phyloP scores from a whole-genome alignment of 108 stramenopile species.

The Cyclostephanos tholiformis region DNA sequence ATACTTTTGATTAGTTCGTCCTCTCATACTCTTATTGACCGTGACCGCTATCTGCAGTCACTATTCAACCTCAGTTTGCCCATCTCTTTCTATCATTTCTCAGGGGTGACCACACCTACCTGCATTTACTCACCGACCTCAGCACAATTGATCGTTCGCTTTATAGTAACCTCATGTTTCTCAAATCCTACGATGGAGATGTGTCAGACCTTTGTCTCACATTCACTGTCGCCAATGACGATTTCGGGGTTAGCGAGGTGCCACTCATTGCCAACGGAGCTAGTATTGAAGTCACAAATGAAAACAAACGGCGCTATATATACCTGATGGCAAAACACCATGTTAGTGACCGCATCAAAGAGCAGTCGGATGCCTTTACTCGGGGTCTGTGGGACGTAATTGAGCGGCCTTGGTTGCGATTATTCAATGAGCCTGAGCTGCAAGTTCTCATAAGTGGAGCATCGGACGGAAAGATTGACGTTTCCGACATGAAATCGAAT shows the following conservation, averaged over 20 bases:
- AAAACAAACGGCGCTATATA: conserved; percentile 79
- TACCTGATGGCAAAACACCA: conserved; percentile 94
- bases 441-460: conserved; percentile 93
- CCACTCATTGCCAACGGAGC: conserved; percentile 89
- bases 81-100: conserved; percentile 95
- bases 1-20: background rate
- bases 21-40: background rate
- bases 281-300: conserved; percentile 81
- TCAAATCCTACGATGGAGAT: conserved; percentile 94
- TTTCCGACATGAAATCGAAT: conserved; percentile 90
- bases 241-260: conserved; percentile 85
- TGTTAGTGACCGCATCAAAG: conserved; percentile 87
- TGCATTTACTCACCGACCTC: conserved; percentile 89
- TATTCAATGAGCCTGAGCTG: conserved; percentile 96
- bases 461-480: conserved; percentile 85
- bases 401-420: conserved; percentile 82
- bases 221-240: conserved; percentile 90
- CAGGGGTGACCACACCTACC: conserved; percentile 89
- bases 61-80: conserved; percentile 96
- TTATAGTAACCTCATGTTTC: conserved; percentile 94
- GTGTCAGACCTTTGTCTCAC: conserved; percentile 91
- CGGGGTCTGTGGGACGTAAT: conserved; percentile 95
- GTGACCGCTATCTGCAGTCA: conserved; percentile 39
- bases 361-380: conserved; percentile 92
- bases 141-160: conserved; percentile 90